phyloP scores from a whole-genome alignment of 1,139 yeast genomes.

The Taiozyma sp. region DNA sequence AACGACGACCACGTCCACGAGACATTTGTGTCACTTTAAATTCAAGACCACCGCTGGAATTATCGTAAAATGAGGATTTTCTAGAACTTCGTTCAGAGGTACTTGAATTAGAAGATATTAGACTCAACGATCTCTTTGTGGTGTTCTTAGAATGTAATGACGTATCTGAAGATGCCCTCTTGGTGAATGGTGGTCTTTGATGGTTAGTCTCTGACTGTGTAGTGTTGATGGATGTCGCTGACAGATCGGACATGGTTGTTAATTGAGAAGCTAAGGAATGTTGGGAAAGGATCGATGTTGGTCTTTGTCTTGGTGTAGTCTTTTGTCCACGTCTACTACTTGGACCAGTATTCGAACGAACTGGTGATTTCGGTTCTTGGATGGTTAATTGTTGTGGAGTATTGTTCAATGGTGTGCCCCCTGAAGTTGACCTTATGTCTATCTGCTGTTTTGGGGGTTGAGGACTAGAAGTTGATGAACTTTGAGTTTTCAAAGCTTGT shows the following conservation, averaged over 20 bases:
- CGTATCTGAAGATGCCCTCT: constrained; percentile 23
- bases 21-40: constrained; percentile 5
- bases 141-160: constrained; percentile 16
- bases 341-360: constrained; percentile 5
- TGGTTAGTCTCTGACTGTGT: constrained; percentile 9
- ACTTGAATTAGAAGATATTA: constrained; percentile 36
- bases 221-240: constrained; percentile 15
- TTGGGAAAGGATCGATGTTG: constrained; percentile 65
- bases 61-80: constrained; percentile 35
- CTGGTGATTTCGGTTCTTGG: constrained; percentile 20
- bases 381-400: constrained; percentile 9
- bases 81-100: constrained; percentile 36
- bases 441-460: not conserved
- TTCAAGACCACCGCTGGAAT: constrained; percentile 4
- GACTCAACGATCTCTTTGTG: constrained; percentile 29
- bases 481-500: not conserved
- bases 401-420: not conserved
- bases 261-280: constrained; percentile 37
- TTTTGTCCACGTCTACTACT: not conserved
- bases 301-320: constrained; percentile 38
- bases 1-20: constrained; percentile 24
- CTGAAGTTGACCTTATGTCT: not conserved
- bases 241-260: constrained; percentile 21
- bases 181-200: constrained; percentile 18
- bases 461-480: not conserved